Evolutionary conservation across 306 rosid genomes (phyloP).

Genomic region (apple (Malus domestica)): ASM211411v1 NC_041798.1:41691001-41691500

Average conservation of each 20-base stretch:
- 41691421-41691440: constrained; percentile 68
- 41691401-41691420: constrained; percentile 66
- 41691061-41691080: background rate
- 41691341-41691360: background rate
- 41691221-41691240: constrained; percentile 45
- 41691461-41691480: constrained; percentile 68
- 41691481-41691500: constrained; percentile 58
- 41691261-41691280: constrained; percentile 12
- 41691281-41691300: background rate
- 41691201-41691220: constrained; percentile 39
- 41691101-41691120: background rate
- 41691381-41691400: constrained; percentile 64
- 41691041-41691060: constrained; percentile 33
- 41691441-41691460: constrained; percentile 65
- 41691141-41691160: constrained; percentile 1
- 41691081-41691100: constrained; percentile 4
- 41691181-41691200: constrained; percentile 57
- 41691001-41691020: constrained; percentile 23
- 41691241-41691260: constrained; percentile 56
- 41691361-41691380: constrained; percentile 2
- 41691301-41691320: background rate
- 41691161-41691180: constrained; percentile 28
- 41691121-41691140: background rate
- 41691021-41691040: constrained; percentile 33
- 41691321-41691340: background rate